phyloP scores from a whole-genome alignment of 495 filamentous ascomycete species.

The Neurospora sp. region DNA sequence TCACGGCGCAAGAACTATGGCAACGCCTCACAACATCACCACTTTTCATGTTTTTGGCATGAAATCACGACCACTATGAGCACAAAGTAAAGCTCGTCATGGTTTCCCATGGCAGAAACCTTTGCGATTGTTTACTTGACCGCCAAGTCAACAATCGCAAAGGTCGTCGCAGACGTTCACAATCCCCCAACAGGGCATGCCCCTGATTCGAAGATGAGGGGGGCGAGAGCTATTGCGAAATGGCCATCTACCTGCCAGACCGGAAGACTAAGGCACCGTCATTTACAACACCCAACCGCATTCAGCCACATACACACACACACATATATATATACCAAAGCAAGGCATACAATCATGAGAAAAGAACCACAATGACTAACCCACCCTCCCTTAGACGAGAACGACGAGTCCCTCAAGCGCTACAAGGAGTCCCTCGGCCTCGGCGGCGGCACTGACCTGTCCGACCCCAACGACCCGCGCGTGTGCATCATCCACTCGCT shows the following conservation, averaged over 20 bases:
- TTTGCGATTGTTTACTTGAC: background rate
- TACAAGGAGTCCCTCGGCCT: slow-evolving; percentile 96
- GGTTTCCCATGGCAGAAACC: background rate
- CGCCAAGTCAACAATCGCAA: background rate
- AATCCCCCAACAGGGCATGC: background rate
- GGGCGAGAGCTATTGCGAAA: background rate
- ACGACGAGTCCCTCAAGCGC: slow-evolving; percentile 88
- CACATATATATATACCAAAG: too few species aligned
- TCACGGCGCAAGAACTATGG: background rate
- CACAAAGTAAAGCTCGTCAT: background rate
- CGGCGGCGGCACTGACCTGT: slow-evolving; percentile 46
- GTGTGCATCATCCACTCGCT: slow-evolving; percentile 86
- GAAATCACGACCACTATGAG: background rate
- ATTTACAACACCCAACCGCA: background rate
- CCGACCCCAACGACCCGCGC: slow-evolving; percentile 67
- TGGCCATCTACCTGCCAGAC: background rate
- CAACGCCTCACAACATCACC: background rate
- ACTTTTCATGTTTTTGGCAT: background rate
- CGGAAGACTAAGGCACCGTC: background rate
- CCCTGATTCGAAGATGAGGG: background rate
- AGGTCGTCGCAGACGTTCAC: background rate
- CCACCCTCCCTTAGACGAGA: slow-evolving; percentile 33
- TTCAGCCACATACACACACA: background rate
- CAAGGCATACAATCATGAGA: background rate
- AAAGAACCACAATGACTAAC: slow-evolving; percentile 7